phyloP scores from a whole-genome alignment of 23 red algal species.

The Chondrus crispus region DNA sequence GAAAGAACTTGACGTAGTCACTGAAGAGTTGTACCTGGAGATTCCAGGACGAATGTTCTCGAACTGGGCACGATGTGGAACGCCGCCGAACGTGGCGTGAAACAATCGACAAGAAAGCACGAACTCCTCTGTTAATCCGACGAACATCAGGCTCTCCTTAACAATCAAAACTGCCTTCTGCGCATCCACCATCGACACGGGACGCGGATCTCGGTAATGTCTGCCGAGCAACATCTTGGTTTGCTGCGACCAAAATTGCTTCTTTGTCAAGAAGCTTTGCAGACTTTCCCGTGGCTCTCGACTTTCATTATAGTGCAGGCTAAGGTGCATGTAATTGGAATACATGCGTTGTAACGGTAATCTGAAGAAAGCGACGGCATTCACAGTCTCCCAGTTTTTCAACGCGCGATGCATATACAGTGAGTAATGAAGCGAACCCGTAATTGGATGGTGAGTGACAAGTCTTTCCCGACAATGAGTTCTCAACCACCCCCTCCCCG shows the following conservation, averaged over 20 bases:
- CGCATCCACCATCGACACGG: constrained; percentile 9
- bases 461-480: constrained; percentile 10
- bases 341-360: constrained; percentile 37
- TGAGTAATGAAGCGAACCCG: neutral
- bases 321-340: constrained; percentile 50
- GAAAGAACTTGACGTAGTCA: neutral
- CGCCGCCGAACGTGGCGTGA: constrained; percentile 52
- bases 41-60: constrained; percentile 56
- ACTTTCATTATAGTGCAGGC: constrained; percentile 32
- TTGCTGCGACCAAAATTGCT: constrained; percentile 55
- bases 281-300: neutral
- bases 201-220: constrained; percentile 4
- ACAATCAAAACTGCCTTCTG: neutral
- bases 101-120: constrained; percentile 40
- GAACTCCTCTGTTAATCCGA: constrained; percentile 51
- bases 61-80: constrained; percentile 48
- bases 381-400: neutral
- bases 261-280: constrained; percentile 9
- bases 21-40: neutral
- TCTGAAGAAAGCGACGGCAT: constrained; percentile 34
- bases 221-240: constrained; percentile 37
- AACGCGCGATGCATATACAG: constrained; percentile 37
- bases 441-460: neutral
- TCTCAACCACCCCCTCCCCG: constrained; percentile 28
- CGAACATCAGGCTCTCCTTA: neutral